Evolutionary conservation across 2,329 filamentous ascomycete species (phyloP).

Genomic region (Colletotrichum abscissum): DNA sequence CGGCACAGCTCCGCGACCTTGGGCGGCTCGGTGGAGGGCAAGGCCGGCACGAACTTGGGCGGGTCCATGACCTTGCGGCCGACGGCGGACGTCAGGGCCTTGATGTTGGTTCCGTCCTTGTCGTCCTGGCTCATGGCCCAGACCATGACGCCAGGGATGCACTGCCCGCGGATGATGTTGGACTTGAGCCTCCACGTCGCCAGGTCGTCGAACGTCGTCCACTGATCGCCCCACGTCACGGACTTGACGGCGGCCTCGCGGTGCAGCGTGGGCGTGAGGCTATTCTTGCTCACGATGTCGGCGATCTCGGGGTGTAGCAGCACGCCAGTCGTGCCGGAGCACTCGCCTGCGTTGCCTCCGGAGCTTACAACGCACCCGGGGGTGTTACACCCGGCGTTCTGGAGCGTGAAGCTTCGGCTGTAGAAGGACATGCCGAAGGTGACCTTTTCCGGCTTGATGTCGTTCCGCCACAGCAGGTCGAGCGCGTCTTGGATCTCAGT

Average conservation of each 20-base stretch:
- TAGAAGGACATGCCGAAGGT: slow-evolving; percentile 54
- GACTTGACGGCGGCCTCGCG: too few relatives aligned
- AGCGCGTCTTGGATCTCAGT: slow-evolving; percentile 51
- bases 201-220: slow-evolving; percentile 47
- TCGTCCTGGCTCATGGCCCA: slow-evolving; percentile 43
- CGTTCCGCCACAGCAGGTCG: slow-evolving; percentile 54
- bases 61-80: too few relatives aligned
- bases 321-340: too few relatives aligned
- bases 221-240: not conserved
- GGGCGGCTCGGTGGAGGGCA: too few relatives aligned
- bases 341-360: too few relatives aligned
- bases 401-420: slow-evolving; percentile 40
- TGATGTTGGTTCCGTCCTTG: slow-evolving; percentile 37
- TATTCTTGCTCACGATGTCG: too few relatives aligned
- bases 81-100: not conserved
- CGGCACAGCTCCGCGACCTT: too few relatives aligned
- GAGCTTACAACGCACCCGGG: slow-evolving; percentile 32
- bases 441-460: slow-evolving; percentile 51
- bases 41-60: too few relatives aligned
- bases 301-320: too few relatives aligned
- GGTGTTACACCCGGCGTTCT: slow-evolving; percentile 21
- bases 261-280: too few relatives aligned
- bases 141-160: slow-evolving; percentile 41
- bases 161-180: slow-evolving; percentile 32
- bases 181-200: slow-evolving; percentile 40